These are phyloP conservation scores for Tolypocladium ophioglossoides DNA, from an alignment of 2,329 filamentous ascomycete genomes.

Conservation along the genomic window DNA sequence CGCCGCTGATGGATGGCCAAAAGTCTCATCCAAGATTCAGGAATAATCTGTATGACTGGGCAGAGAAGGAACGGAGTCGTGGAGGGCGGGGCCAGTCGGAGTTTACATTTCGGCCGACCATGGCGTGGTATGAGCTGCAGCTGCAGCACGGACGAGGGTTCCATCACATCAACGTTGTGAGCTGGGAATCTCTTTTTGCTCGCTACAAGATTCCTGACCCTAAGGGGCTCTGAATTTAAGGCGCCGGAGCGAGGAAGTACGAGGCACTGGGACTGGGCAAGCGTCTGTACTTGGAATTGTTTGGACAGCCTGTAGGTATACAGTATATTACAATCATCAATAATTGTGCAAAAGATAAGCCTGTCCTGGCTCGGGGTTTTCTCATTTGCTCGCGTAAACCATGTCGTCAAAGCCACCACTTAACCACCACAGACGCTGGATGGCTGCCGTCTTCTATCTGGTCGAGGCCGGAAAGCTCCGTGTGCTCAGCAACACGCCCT, in stretches of 20 bases:
- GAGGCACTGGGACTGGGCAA: neutral
- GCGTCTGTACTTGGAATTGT: neutral
- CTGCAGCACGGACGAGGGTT: constrained; percentile 34
- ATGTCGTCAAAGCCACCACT: neutral
- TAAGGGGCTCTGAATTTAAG: constrained; percentile 4
- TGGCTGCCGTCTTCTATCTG: constrained; percentile 4
- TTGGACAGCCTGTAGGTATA: neutral
- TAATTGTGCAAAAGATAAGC: neutral
- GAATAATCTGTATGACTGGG: constrained; percentile 34
- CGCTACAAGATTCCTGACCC: constrained; percentile 14
- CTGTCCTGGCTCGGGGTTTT: neutral
- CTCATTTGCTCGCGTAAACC: neutral
- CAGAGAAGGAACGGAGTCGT: constrained; percentile 8
- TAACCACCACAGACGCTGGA: neutral
- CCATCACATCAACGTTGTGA: constrained; percentile 35
- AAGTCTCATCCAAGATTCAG: constrained; percentile 19
- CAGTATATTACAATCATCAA: neutral
- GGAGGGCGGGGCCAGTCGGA: constrained; percentile 4
- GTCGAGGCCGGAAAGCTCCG: constrained; percentile 55
- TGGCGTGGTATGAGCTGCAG: constrained; percentile 41
- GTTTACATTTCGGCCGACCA: constrained; percentile 35
- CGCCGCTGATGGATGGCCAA: constrained; percentile 23
- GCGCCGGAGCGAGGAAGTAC: neutral
- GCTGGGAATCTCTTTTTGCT: constrained; percentile 31
- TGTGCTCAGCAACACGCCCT: constrained; percentile 66